Conservation (phyloP, 2,329 filamentous ascomycete genomes). For the Penicillium capsulatum region DNA sequence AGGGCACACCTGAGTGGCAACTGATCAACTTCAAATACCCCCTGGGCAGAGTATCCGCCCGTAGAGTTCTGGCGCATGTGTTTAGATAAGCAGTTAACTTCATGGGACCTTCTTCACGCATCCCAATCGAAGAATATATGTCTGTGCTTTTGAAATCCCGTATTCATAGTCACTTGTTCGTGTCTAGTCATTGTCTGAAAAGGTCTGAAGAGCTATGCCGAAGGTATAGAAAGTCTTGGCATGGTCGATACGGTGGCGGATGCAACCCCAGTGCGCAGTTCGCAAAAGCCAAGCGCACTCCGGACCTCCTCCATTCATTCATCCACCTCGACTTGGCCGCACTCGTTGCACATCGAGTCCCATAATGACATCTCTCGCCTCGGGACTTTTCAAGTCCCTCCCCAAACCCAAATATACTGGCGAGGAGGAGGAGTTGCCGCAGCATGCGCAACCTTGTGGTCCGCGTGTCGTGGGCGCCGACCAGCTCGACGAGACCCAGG, state of each 20-base stretch:
- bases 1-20: conserved; percentile 32
- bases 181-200: too few relatives aligned
- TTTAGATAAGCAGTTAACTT: neutral
- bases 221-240: conserved; percentile 8
- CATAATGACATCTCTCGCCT: conserved; percentile 62
- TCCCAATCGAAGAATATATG: neutral
- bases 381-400: conserved; percentile 71
- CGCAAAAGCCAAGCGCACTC: conserved; percentile 19
- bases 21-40: neutral
- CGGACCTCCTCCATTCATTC: conserved; percentile 15
- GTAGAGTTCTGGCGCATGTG: conserved; percentile 18
- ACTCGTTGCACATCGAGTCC: conserved; percentile 14
- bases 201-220: too few relatives aligned
- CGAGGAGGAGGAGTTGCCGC: conserved; percentile 76
- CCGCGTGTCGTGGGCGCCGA: conserved; percentile 76
- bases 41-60: neutral
- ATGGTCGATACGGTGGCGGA: conserved; percentile 4
- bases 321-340: conserved; percentile 17
- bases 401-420: conserved; percentile 89
- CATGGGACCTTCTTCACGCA: neutral
- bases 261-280: conserved; percentile 13
- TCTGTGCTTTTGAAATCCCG: neutral
- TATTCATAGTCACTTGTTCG: neutral
- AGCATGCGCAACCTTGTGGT: conserved; percentile 68
- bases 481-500: conserved; percentile 77